These are phyloP conservation scores for Kwoniella dejecticola DNA, from an alignment of 768 basidiomycete species.

Conservation along the genomic window DNA sequence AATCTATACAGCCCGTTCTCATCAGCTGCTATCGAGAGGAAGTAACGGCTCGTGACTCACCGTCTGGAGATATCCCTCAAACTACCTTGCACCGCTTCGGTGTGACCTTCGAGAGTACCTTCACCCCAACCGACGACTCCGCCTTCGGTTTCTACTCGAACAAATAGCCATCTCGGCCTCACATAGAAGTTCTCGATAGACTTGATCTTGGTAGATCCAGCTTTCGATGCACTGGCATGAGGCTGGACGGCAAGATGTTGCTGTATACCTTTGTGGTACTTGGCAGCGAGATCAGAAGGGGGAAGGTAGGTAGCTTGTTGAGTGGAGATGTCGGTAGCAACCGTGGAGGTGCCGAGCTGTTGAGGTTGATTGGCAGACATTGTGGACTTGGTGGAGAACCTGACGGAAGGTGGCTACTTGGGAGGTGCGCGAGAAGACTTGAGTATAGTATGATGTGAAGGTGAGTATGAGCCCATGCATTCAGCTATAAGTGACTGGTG, in stretches of 20 bases:
- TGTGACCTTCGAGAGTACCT: slow-evolving; percentile 70
- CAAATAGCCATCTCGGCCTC: slow-evolving; percentile 73
- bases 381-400: background rate
- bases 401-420: background rate
- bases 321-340: slow-evolving; percentile 35
- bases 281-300: slow-evolving; percentile 38
- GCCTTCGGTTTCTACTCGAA: slow-evolving; percentile 67
- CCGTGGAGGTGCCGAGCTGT: slow-evolving; percentile 32
- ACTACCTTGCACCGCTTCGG: slow-evolving; percentile 72
- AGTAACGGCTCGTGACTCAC: slow-evolving; percentile 23
- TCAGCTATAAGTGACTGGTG: background rate
- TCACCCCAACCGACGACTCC: slow-evolving; percentile 75
- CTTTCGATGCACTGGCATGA: slow-evolving; percentile 19
- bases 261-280: slow-evolving; percentile 45
- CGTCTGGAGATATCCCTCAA: slow-evolving; percentile 63
- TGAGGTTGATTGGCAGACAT: slow-evolving; percentile 34
- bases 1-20: slow-evolving; percentile 59
- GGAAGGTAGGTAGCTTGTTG: slow-evolving; percentile 44
- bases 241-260: slow-evolving; percentile 14
- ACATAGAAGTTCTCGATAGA: slow-evolving; percentile 62
- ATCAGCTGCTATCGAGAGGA: background rate
- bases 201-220: slow-evolving; percentile 40
- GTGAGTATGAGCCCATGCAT: too few species aligned
- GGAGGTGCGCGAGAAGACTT: background rate
- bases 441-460: background rate